Conservation (phyloP, 768 basidiomycete genomes). For the Udeniomyces megalosporus region DNA sequence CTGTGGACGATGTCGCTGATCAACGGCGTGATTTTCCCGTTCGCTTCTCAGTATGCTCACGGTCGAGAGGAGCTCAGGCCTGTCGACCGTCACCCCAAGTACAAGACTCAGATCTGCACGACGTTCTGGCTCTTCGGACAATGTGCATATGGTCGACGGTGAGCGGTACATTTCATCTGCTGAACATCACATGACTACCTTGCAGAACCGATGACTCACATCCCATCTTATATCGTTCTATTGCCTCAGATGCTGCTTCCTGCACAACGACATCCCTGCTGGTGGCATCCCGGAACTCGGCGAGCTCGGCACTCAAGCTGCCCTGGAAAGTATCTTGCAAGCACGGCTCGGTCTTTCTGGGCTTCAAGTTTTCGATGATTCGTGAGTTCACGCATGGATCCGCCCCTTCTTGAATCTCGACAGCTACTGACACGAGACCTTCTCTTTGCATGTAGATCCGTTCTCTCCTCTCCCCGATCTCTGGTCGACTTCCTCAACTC, state of each 20-base stretch:
- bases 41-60: slow-evolving; percentile 10
- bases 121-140: slow-evolving; percentile 11
- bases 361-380: no score
- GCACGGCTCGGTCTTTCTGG: neutral
- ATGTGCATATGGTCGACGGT: slow-evolving; percentile 12
- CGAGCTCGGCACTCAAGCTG: slow-evolving; percentile 9
- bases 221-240: no score
- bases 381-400: no score
- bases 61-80: slow-evolving; percentile 11
- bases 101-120: slow-evolving; percentile 16
- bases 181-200: neutral
- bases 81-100: slow-evolving; percentile 14
- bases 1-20: no score
- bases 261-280: slow-evolving; percentile 15
- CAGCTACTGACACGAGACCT: no score
- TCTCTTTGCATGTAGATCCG: no score
- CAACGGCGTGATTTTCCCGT: no score
- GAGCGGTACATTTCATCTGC: no score
- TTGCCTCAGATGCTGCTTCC: slow-evolving; percentile 16
- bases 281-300: slow-evolving; percentile 16
- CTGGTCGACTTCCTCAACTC: no score
- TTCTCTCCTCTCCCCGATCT: no score
- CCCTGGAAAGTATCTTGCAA: slow-evolving; percentile 3
- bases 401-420: no score
- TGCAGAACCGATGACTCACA: neutral